Evolutionary conservation across 1,139 yeast species (phyloP).

Genomic region (Geotrichum histeridarum): DNA sequence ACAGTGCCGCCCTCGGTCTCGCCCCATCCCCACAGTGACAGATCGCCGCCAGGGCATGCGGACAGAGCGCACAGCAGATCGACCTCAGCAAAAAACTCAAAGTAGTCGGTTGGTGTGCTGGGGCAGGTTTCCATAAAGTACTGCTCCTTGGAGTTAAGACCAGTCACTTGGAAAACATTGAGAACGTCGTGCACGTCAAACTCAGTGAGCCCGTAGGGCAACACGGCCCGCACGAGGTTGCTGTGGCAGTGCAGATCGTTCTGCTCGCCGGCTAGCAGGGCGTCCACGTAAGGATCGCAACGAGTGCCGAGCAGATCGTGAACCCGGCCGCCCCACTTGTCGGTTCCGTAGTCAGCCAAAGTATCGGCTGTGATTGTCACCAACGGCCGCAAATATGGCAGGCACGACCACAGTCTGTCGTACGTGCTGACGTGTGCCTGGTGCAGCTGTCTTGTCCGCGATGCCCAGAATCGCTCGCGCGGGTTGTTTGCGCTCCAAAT

Average conservation of each 20-base stretch:
- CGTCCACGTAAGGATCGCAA: conserved; percentile 66
- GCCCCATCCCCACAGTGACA: conserved; percentile 70
- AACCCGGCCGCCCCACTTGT: conserved; percentile 61
- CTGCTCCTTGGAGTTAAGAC: conserved; percentile 58
- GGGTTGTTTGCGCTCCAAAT: conserved; percentile 59
- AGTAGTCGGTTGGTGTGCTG: conserved; percentile 52
- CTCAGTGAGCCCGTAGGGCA: conserved; percentile 58
- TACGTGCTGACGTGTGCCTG: conserved; percentile 60
- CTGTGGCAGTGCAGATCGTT: conserved; percentile 66
- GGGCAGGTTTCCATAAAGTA: conserved; percentile 71
- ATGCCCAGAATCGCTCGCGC: conserved; percentile 64
- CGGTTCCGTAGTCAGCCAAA: conserved; percentile 49
- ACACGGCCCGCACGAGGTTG: conserved; percentile 53
- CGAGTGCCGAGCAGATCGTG: conserved; percentile 65
- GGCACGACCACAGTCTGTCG: conserved; percentile 60
- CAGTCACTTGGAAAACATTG: conserved; percentile 67
- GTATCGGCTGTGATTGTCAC: conserved; percentile 61
- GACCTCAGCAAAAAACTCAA: conserved; percentile 63
- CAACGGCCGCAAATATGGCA: conserved; percentile 59
- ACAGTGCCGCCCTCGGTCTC: conserved; percentile 43
- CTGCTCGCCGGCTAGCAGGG: conserved; percentile 57
- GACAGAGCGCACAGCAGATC: conserved; percentile 60
- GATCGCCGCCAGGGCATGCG: conserved; percentile 70
- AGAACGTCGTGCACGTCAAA: conserved; percentile 65
- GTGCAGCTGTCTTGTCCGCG: conserved; percentile 62